These are phyloP conservation scores for Malassezia vespertilionis DNA, from an alignment of 1,284 basidiomycete genomes.

Conservation along the genomic window DNA sequence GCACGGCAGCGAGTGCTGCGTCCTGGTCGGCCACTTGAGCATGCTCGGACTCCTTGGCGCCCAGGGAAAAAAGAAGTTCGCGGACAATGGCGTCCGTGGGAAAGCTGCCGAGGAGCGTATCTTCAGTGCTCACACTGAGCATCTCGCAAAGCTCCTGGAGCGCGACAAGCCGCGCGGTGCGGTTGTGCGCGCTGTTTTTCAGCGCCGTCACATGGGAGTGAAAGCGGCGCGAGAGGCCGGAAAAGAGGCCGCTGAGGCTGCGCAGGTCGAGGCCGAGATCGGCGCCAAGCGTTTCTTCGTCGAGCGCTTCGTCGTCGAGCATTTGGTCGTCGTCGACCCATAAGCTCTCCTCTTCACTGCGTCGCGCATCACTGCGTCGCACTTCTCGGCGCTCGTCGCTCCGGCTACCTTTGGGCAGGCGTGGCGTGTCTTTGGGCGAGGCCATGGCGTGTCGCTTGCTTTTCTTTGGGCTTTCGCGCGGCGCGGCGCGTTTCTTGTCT, in stretches of 20 bases:
- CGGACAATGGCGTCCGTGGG: slow-evolving; percentile 81
- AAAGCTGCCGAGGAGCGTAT: slow-evolving; percentile 87
- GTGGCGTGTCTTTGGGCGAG: background rate
- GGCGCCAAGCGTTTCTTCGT: slow-evolving; percentile 51
- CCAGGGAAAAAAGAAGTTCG: slow-evolving; percentile 82
- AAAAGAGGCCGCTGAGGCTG: slow-evolving; percentile 39
- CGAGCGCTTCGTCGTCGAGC: slow-evolving; percentile 1
- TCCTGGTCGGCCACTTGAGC: slow-evolving; percentile 23
- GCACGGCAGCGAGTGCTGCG: slow-evolving; percentile 23
- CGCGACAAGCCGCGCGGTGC: slow-evolving; percentile 63
- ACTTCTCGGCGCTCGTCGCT: background rate
- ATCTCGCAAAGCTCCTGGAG: slow-evolving; percentile 89
- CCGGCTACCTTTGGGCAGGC: background rate
- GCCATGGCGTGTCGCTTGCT: background rate
- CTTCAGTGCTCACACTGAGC: slow-evolving; percentile 90
- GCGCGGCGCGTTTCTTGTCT: slow-evolving; percentile 4
- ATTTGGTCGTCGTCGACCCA: slow-evolving; percentile 3
- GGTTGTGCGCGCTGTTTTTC: slow-evolving; percentile 49
- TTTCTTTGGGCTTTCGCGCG: background rate
- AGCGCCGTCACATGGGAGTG: slow-evolving; percentile 30
- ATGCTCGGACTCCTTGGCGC: slow-evolving; percentile 55
- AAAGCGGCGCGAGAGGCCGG: slow-evolving; percentile 30
- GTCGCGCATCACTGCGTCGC: background rate
- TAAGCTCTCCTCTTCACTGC: slow-evolving; percentile 7
- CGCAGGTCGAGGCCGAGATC: slow-evolving; percentile 49